These are phyloP conservation scores for Davidsoniella eucalypti DNA, from an alignment of 2,329 filamentous ascomycete species.

Conservation along the genomic window DNA sequence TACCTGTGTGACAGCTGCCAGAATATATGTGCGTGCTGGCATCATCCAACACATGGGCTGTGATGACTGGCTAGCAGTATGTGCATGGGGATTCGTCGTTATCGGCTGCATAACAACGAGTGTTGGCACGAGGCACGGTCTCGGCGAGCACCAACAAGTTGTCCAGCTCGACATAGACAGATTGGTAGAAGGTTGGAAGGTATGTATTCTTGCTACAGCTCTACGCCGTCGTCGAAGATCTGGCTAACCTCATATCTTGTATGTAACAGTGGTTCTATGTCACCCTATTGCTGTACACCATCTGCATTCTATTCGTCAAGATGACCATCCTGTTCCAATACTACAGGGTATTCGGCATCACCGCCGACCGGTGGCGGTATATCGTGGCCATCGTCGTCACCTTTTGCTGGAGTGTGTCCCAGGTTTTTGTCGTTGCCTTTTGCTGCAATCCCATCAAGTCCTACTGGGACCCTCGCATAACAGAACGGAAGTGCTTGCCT, in stretches of 20 bases:
- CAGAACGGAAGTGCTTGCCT: conserved; percentile 16
- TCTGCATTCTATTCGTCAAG: conserved; percentile 20
- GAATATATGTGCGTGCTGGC: conserved; percentile 18
- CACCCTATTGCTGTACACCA: conserved; percentile 18
- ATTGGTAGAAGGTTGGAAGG: conserved; percentile 14
- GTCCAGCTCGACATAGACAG: conserved; percentile 15
- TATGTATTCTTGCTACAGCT: conserved; percentile 4
- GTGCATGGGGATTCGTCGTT: conserved; percentile 15
- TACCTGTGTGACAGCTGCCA: conserved; percentile 16
- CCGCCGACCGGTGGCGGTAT: conserved; percentile 16
- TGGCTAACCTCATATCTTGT: background rate
- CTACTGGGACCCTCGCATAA: conserved; percentile 18
- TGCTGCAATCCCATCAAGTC: conserved; percentile 8
- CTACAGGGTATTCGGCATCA: conserved; percentile 19
- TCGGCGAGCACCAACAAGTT: conserved; percentile 17
- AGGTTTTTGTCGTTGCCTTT: conserved; percentile 13
- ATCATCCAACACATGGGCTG: conserved; percentile 16
- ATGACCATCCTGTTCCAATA: conserved; percentile 21
- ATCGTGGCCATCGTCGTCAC: conserved; percentile 18
- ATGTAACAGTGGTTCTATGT: conserved; percentile 14
- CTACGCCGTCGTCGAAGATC: background rate
- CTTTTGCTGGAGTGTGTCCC: conserved; percentile 17
- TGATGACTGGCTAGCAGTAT: conserved; percentile 18
- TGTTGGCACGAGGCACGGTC: conserved; percentile 16
- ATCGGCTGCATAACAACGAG: background rate